Evolutionary conservation across 2,329 filamentous ascomycete species (phyloP), one percentile per base, ranked within the genome.

Genomic region (Phialophora expanda): DNA sequence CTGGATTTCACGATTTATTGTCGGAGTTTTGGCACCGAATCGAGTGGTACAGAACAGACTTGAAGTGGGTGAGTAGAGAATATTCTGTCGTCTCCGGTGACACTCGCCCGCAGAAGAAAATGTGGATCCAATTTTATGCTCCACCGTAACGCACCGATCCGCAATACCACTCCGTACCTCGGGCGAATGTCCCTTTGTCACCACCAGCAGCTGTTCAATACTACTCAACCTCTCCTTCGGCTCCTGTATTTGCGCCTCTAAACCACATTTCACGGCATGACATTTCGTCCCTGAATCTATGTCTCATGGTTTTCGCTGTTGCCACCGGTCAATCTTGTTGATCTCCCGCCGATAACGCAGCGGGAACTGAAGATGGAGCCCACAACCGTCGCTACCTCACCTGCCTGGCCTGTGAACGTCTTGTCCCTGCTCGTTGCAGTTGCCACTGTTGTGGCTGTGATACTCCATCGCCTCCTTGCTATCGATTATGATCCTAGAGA

Each of bases 401-500:
- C 58, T 4, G 30, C 28, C 14, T 44, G 54, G 34, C 58, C 58
- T 17, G 46, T 51, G 17, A 61, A 48, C 58, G 28, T 61, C 48
- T n/a, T 61, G 17, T 24, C 50, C 30, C 22, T 61, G 48, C 30
- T 61, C 17, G n/a, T 61, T 3, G 28, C 48, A 26, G 58, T 24
- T 28, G 32, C 24, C 22, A 53, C 32, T 22, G 12, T 61, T 14
- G 20, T 61, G 7, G 46, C 48, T 26, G 20, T 53, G 12, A 38
- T 38, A 4, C 11, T 61, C 6, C 58, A 61, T 30, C 58, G 58
- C 12, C 17, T 50, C 7, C 58, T 61, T 7, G 9, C 58, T 30
- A 53, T 61, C 51, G 58, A 61, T 41, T 51, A 61, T 38, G 50
- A 51, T 26, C 58, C 58, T n/a, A 32, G 58, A 26, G 58, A 61